These are phyloP conservation scores for Ehretia macrophylla DNA, from an alignment of 257 asterid genomes.

Conservation along the genomic window DNA sequence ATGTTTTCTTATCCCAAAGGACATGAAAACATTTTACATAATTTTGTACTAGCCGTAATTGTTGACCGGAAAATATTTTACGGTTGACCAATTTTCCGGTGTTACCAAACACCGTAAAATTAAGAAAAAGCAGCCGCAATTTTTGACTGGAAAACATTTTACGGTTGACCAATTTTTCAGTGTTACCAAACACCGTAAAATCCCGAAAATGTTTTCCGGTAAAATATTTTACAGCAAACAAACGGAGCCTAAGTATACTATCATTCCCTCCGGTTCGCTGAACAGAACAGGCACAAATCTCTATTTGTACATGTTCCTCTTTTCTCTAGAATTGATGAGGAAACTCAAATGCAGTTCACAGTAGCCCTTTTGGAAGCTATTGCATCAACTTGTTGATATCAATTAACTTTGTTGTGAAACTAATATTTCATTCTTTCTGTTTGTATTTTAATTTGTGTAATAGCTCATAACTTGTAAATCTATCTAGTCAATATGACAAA, in stretches of 20 bases:
- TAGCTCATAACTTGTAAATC: background rate
- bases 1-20: too few species aligned
- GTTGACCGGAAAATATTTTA: too few species aligned
- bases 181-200: too few species aligned
- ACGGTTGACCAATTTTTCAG: too few species aligned
- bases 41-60: too few species aligned
- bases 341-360: constrained; percentile 40
- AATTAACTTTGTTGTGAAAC: background rate
- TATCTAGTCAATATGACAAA: background rate
- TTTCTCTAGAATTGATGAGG: constrained; percentile 31
- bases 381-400: constrained; percentile 34
- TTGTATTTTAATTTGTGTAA: background rate
- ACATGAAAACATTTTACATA: too few species aligned
- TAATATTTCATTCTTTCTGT: background rate
- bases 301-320: constrained; percentile 57
- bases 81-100: too few species aligned
- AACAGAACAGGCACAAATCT: constrained; percentile 42
- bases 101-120: too few species aligned
- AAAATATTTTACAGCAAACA: too few species aligned
- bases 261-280: constrained; percentile 50
- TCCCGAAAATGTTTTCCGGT: too few species aligned
- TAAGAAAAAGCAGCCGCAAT: too few species aligned
- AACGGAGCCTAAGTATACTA: constrained; percentile 57
- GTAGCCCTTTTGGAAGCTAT: constrained; percentile 46
- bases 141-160: too few species aligned